phyloP scores from a whole-genome alignment of 164 flowering plant genomes.

The Vitis rotundifolia region DNA sequence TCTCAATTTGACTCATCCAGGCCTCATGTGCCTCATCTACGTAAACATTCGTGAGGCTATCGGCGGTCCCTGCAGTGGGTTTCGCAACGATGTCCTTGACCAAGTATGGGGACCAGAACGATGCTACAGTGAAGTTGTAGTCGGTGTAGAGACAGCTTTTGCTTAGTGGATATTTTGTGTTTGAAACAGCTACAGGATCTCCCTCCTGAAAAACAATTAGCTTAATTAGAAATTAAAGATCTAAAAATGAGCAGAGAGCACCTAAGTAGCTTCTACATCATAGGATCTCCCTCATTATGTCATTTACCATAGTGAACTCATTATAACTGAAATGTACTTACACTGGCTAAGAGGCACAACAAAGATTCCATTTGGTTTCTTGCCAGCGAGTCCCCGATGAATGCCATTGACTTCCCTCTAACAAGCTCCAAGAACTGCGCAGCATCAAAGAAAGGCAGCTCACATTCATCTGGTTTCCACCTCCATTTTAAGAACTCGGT shows the following conservation, averaged over 20 bases:
- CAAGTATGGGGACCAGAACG: slow-evolving; percentile 15
- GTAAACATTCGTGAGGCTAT: slow-evolving; percentile 13
- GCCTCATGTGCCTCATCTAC: slow-evolving; percentile 28
- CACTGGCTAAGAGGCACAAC: slow-evolving; percentile 37
- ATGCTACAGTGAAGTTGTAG: slow-evolving; percentile 16
- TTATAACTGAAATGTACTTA: slow-evolving; percentile 6
- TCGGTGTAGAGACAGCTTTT: slow-evolving; percentile 18
- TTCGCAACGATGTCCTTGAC: slow-evolving; percentile 2
- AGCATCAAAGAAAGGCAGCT: slow-evolving; percentile 33
- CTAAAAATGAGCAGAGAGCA: too few species aligned
- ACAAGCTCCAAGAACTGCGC: slow-evolving; percentile 29
- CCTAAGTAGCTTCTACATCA: too few species aligned
- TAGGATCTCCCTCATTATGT: too few species aligned
- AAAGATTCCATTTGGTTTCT: slow-evolving; percentile 49
- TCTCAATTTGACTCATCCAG: slow-evolving; percentile 25
- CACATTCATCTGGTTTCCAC: slow-evolving; percentile 46
- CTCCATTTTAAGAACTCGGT: slow-evolving; percentile 36
- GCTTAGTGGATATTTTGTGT: slow-evolving; percentile 9
- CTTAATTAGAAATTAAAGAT: too few species aligned
- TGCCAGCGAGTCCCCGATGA: slow-evolving; percentile 45
- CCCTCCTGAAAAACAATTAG: slow-evolving; percentile 6
- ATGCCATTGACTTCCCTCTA: slow-evolving; percentile 36
- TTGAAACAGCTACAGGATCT: neutral
- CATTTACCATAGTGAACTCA: too few species aligned
- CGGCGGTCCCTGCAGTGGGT: neutral